A percentile compares a stretch with the other conserved stretches of the same genome.
phyloP scores from a whole-genome alignment of 192 early-diverging fungal species.

The Coemansia guatemalensis region DNA sequence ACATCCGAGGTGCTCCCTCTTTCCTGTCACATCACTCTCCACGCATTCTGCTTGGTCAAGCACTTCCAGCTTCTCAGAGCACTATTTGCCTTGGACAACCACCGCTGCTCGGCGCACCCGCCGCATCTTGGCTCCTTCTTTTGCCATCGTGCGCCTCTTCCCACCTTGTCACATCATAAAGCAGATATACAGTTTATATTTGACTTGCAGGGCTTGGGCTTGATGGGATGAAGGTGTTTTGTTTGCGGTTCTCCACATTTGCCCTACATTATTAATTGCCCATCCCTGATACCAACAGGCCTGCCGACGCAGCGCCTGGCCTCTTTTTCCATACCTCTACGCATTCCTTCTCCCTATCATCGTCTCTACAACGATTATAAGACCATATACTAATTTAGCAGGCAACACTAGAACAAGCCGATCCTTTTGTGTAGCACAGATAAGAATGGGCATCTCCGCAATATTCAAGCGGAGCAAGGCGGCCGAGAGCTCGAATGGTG shows the following conservation, averaged over 20 bases:
- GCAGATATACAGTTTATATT: not conserved
- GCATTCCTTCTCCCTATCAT: not conserved
- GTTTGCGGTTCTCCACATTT: not conserved
- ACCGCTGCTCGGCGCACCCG: not conserved
- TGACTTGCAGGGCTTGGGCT: not conserved
- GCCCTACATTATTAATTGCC: not conserved
- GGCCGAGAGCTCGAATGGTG: not conserved
- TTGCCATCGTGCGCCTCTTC: not conserved
- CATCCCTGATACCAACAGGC: not conserved
- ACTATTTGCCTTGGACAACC: conserved; percentile 6
- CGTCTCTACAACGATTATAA: not conserved
- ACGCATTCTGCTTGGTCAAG: not conserved
- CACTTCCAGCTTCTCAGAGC: conserved; percentile 6
- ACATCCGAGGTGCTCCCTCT: not conserved
- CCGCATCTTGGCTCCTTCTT: conserved; percentile 4
- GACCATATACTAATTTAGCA: not conserved
- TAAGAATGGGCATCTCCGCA: conserved; percentile 46
- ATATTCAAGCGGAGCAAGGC: conserved; percentile 50
- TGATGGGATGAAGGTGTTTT: not conserved
- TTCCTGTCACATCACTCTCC: not conserved
- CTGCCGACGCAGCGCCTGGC: not conserved
- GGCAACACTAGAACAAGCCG: not conserved
- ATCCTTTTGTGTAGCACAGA: not conserved
- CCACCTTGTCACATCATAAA: not conserved
- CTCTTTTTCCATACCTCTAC: not conserved